These are phyloP conservation scores for Penicillium sp. DNA, from an alignment of 2,329 filamentous ascomycete genomes.

Conservation along the genomic window DNA sequence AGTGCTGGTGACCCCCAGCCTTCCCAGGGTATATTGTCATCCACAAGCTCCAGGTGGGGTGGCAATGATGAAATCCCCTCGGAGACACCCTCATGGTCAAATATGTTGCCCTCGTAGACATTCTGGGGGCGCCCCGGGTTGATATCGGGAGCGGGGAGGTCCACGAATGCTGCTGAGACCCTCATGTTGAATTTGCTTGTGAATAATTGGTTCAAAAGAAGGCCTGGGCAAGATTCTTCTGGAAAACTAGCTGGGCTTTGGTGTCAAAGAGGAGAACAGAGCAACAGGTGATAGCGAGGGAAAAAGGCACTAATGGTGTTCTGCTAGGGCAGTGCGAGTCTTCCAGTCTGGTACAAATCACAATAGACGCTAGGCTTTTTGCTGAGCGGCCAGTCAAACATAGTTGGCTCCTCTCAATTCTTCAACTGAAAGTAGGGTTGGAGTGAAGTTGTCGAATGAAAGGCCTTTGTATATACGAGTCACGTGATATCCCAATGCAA, in stretches of 20 bases:
- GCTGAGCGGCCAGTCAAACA: neutral
- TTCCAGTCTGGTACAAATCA: neutral
- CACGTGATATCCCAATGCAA: conserved; percentile 7
- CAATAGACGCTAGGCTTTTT: neutral
- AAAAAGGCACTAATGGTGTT: neutral
- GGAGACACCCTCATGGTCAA: neutral
- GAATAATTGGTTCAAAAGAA: neutral
- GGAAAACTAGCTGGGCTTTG: neutral
- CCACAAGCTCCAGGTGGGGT: neutral
- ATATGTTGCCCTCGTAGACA: neutral
- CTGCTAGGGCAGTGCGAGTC: neutral
- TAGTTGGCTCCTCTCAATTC: neutral
- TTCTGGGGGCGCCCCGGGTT: neutral
- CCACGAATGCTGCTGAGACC: neutral
- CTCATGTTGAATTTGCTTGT: neutral
- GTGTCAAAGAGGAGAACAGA: neutral
- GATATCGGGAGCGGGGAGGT: neutral
- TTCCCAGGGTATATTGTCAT: neutral
- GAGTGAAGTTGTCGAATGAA: conserved; percentile 3
- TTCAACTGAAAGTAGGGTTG: conserved; percentile 1
- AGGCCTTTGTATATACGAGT: conserved; percentile 7
- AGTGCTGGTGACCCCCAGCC: neutral
- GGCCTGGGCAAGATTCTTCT: neutral
- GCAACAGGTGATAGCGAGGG: neutral
- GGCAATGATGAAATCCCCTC: neutral